Evolutionary conservation across 2,329 filamentous ascomycete species (phyloP), one percentile per base, ranked within the genome.

Genomic region (Colletotrichum cordylinicola): DNA sequence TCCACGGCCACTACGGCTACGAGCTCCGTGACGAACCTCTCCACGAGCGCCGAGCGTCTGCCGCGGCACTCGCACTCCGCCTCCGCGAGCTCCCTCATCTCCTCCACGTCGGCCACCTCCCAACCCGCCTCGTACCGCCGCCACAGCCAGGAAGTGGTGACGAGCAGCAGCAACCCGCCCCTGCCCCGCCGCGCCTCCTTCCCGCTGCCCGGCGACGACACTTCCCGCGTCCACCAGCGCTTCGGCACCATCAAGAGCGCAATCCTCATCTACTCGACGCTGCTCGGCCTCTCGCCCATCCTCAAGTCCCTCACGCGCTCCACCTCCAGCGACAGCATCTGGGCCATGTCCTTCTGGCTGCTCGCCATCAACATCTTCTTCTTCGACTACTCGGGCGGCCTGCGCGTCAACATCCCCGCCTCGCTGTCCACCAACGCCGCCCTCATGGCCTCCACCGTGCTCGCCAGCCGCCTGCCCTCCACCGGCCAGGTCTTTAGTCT

Each of bases 361-460:
- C 91, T 99, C 77, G 91, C 94, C 80, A 96, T 98, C 85, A 99
- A 99, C 84, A 95, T 98, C 77, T 98, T 98, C 85, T 98, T 98
- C 83, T 98, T 98, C 82, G 97, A 99, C 88, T 99, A 99, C 84
- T 75, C 77, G 84, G 88, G 88, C 29, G 85, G 84, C 75, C 72
- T 77, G 31, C 78, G 75, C 9, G 85, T 86, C 55, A 94, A 93
- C 79, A 93, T 95, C 79, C 93, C 93, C 1, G 93, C 93, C 12
- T 93, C 89, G 5, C 89, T 98, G 7, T 98, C 95, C 12, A 99
- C 97, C 29, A 99, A 98, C 79, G 97, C 97, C 2, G 97, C 96
- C 1, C 90, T 99, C 68, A 98, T 98, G 96, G 96, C 96, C 1
- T 96, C 94, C 7, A 98, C 97, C 0, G 96, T 99, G 75, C 91